Percentiles rank a stretch among this genome's conserved stretches.
Evolutionary conservation across 352 stramenopile genomes (phyloP).

Genomic region (Globisporangium rhizosaccharum): DNA sequence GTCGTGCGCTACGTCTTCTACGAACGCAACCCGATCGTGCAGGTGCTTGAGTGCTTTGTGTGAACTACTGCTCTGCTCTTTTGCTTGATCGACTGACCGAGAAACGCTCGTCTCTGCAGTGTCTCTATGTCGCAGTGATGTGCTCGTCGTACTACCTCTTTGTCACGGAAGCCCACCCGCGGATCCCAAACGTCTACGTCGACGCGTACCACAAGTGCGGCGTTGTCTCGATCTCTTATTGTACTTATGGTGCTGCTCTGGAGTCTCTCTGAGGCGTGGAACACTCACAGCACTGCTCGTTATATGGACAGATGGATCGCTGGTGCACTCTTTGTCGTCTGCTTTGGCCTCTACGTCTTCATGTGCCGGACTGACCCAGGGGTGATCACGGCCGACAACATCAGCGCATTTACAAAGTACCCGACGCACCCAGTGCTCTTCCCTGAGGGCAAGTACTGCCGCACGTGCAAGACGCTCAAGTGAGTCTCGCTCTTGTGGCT

Average conservation of each 20-base stretch:
- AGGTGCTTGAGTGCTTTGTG: conserved; percentile 23
- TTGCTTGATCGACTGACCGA: not conserved
- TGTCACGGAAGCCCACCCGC: conserved; percentile 51
- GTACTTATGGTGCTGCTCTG: not conserved
- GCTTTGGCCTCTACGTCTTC: conserved; percentile 54
- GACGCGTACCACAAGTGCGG: conserved; percentile 58
- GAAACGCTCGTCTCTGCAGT: not conserved
- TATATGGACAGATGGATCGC: conserved; percentile 31
- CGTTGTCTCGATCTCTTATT: not conserved
- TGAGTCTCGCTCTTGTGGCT: conserved; percentile 18
- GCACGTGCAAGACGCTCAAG: conserved; percentile 87
- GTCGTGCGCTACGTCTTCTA: conserved; percentile 57
- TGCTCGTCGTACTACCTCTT: conserved; percentile 62
- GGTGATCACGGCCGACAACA: conserved; percentile 54
- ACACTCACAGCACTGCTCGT: not conserved
- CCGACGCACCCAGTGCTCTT: conserved; percentile 77
- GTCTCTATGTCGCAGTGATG: conserved; percentile 80
- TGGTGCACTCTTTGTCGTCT: conserved; percentile 46
- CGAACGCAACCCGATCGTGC: conserved; percentile 62
- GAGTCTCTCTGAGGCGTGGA: not conserved
- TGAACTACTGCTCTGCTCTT: not conserved
- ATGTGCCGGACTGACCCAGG: conserved; percentile 73
- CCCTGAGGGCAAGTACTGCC: conserved; percentile 72
- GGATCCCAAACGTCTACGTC: conserved; percentile 62
- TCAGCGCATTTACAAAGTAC: conserved; percentile 53